Conservation (phyloP, 1,139 yeast species). For the Debaryomyces sp. region DNA sequence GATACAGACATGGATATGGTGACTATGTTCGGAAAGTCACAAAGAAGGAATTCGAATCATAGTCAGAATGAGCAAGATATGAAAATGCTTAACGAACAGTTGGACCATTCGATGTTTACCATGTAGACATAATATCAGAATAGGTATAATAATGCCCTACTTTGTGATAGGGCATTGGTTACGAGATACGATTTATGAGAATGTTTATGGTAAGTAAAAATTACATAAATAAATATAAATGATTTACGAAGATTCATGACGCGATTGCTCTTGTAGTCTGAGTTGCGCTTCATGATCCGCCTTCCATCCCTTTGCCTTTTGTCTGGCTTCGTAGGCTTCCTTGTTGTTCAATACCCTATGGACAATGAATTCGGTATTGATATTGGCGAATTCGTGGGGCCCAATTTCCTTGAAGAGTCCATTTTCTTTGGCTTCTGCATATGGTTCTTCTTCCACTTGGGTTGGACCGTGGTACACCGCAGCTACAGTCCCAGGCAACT, state of each 20-base stretch:
- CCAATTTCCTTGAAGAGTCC: slow-evolving; percentile 51
- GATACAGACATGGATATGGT: slow-evolving; percentile 20
- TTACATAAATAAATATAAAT: slow-evolving; percentile 1
- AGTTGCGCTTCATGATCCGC: slow-evolving; percentile 35
- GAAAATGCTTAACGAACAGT: slow-evolving; percentile 24
- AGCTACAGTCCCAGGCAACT: slow-evolving; percentile 42
- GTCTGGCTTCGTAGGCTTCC: slow-evolving; percentile 75
- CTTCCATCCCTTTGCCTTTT: slow-evolving; percentile 78
- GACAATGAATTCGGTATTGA: slow-evolving; percentile 69
- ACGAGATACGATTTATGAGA: slow-evolving; percentile 3
- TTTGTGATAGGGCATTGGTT: neutral
- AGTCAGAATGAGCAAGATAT: slow-evolving; percentile 30
- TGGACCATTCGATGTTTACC: slow-evolving; percentile 18
- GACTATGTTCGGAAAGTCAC: slow-evolving; percentile 28
- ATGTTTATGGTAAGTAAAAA: slow-evolving; percentile 1
- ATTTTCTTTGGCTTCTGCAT: slow-evolving; percentile 34
- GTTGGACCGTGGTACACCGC: slow-evolving; percentile 70
- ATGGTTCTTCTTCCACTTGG: slow-evolving; percentile 42
- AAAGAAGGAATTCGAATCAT: slow-evolving; percentile 49
- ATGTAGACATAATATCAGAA: neutral
- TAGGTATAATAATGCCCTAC: neutral
- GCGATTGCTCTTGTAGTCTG: slow-evolving; percentile 24
- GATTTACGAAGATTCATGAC: slow-evolving; percentile 6
- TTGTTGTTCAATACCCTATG: slow-evolving; percentile 67
- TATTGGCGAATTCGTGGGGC: slow-evolving; percentile 57